Evolutionary conservation across 768 basidiomycete species (phyloP), one percentile per base, ranked within the genome.

Genomic region (Tylopilus rubrobrunneus): DNA sequence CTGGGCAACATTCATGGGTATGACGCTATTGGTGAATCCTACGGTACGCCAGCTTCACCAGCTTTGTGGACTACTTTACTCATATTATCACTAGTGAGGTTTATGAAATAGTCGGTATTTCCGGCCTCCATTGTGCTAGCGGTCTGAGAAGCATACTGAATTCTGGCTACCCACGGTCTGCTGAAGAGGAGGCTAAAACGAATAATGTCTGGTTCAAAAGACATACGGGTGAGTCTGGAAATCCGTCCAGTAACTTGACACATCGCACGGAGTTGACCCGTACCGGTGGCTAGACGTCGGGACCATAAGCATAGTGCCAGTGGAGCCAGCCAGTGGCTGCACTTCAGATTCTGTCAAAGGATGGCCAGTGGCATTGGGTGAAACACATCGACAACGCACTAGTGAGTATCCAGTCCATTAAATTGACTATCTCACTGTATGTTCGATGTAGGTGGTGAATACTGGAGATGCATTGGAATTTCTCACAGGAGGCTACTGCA

Each of bases 91-190:
- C 19, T 19, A 85, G 84, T 79, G 7, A 74, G 84, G 44, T 84
- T 80, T 65, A 84, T 85, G 82, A 84, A 85, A 70, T 86, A 85
- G 82, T 82, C 31, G 14, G 79, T 58, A 2, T 39, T 27, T n/a
- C 37, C 10, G 8, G 37, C 19, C 25, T 14, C 17, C 23, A 25
- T 14, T n/a, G 42, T 14, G 33, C 15, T 34, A 6, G 1, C 23
- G 9, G 45, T 7, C 50, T 42, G n/a, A 55, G 27, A 15, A 9
- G 14, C 10, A 19, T 29, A 9, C 9, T 1, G 6, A 15, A 5
- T 19, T 25, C 34, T 44, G 83, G 81, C 62, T 79, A 79, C 56
- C 81, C 80, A 5, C 74, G 78, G 21, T 68, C 74, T 2, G 62
- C 70, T 33, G 79, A 78, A 21, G 81, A 83, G 8, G 82, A 82